Conservation (phyloP, 2,329 filamentous ascomycete species). For the Thelonectria discophora region DNA sequence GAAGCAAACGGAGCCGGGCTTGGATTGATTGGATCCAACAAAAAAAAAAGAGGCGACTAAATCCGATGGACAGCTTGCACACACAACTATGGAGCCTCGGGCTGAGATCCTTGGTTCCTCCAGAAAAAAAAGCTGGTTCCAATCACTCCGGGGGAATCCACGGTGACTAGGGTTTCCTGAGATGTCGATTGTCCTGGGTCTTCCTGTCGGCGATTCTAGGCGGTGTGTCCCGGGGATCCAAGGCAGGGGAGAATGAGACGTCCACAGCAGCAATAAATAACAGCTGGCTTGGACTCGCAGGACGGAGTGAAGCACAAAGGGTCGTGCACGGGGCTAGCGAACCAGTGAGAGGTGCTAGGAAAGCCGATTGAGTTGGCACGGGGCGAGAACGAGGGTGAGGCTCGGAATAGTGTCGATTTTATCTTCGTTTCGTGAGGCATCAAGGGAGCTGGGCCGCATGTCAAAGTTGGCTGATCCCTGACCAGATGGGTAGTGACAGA, state of each 20-base stretch:
- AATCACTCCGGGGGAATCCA: slow-evolving; percentile 41
- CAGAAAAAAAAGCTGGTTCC: slow-evolving; percentile 38
- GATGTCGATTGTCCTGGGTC: slow-evolving; percentile 40
- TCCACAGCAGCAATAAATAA: slow-evolving; percentile 40
- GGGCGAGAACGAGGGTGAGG: slow-evolving; percentile 30
- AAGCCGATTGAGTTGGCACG: slow-evolving; percentile 40
- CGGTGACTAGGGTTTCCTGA: slow-evolving; percentile 43
- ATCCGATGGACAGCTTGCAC: slow-evolving; percentile 42
- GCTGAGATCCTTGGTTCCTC: slow-evolving; percentile 44
- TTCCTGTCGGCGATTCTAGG: slow-evolving; percentile 41
- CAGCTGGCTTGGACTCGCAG: slow-evolving; percentile 36
- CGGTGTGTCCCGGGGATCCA: slow-evolving; percentile 43
- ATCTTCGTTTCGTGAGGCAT: slow-evolving; percentile 44
- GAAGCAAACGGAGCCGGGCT: slow-evolving; percentile 37
- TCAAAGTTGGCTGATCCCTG: slow-evolving; percentile 40
- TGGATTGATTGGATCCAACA: slow-evolving; percentile 38
- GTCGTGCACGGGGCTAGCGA: slow-evolving; percentile 41
- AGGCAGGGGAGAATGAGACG: slow-evolving; percentile 36
- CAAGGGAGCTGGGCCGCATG: slow-evolving; percentile 41
- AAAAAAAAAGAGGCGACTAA: slow-evolving; percentile 39
- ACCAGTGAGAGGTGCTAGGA: slow-evolving; percentile 37
- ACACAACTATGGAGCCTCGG: slow-evolving; percentile 43
- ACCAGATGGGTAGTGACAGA: slow-evolving; percentile 36
- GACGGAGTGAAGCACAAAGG: slow-evolving; percentile 41
- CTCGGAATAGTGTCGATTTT: slow-evolving; percentile 42